phyloP scores from a whole-genome alignment of 441 rosid genomes.

The Euphorbia schlechtendalii region DNA sequence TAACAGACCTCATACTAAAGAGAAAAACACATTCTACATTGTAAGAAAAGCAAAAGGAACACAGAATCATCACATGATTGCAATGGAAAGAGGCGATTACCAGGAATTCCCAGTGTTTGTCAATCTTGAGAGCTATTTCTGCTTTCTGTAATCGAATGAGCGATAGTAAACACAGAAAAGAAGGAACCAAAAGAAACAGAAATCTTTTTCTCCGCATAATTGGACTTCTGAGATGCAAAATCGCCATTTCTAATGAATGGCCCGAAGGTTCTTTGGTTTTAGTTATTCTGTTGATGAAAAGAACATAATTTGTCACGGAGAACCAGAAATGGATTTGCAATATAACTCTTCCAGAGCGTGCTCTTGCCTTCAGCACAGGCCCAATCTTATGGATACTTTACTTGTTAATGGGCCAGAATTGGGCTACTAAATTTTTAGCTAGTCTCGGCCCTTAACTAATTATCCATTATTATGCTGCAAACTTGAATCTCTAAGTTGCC shows the following conservation, averaged over 20 bases:
- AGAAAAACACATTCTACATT: not conserved
- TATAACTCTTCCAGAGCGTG: no score
- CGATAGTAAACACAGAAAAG: not conserved
- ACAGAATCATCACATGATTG: not conserved
- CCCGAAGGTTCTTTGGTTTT: no score
- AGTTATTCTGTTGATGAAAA: no score
- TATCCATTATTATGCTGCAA: no score
- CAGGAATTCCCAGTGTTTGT: slow-evolving; percentile 53
- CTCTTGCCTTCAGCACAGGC: no score
- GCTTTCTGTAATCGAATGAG: slow-evolving; percentile 1
- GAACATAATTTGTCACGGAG: no score
- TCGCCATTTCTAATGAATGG: slow-evolving; percentile 20
- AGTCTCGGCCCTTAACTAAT: no score
- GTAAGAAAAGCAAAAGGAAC: not conserved
- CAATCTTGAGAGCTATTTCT: slow-evolving; percentile 31
- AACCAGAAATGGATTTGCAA: no score
- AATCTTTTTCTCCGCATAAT: not conserved
- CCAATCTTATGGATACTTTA: no score
- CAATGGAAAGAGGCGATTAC: slow-evolving; percentile 24
- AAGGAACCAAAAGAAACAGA: not conserved
- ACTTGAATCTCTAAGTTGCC: no score
- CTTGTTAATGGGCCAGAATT: no score
- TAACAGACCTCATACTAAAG: not conserved
- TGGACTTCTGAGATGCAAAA: slow-evolving; percentile 1
- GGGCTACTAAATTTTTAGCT: no score